Evolutionary conservation across 768 basidiomycete genomes (phyloP), one percentile per base, ranked within the genome.

Genomic region (Coprinopsis marcescibilis): DNA sequence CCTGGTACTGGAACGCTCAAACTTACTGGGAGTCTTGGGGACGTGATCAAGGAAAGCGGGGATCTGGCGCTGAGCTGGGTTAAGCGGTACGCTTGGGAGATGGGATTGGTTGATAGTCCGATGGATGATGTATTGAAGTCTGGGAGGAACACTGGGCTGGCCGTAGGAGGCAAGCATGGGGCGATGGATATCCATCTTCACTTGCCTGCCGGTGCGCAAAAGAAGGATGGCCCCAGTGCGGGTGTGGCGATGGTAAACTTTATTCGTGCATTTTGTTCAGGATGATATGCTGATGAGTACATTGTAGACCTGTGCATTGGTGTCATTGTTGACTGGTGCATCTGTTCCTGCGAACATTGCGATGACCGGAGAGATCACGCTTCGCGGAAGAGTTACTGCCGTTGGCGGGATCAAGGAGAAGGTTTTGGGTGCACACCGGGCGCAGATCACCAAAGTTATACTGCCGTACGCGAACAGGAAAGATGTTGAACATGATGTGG

Each of bases 381-480:
- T 92, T 1, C 78, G 89, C 2, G 88, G 89, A 13, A 79, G 79
- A 6, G 83, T 91, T 27, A 86, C 83, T 0, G 80, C 90, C 3
- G 87, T 95, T 1, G 91, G 91, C 3, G 91, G 91, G 0, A 88
- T 95, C 64, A 91, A 92, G 59, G 92, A 93, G 71, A 90, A 90
- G 60, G 46, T 94, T 1, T 76, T 95, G 14, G 91, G 90, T 14
- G 92, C 92, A 0, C 90, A 94, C 61, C 81, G 92, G 4, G 89
- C 89, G 1, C 80, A 85, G 27, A 79, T 93, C 35, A 83, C 73
- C 39, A 92, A 83, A 59, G 78, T 95, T 27, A 83, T 96, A 45
- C 69, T 96, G 4, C 92, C 93, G 0, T 81, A 76, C 69, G 80
- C 81, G 23, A 96, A 95, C 57, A 72, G 81, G 45, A 90, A 90